A percentile compares a stretch with the other conserved stretches of the same genome.
Conservation (phyloP, 148 eudicot genomes). For the Dianthus caryophyllus region DNA sequence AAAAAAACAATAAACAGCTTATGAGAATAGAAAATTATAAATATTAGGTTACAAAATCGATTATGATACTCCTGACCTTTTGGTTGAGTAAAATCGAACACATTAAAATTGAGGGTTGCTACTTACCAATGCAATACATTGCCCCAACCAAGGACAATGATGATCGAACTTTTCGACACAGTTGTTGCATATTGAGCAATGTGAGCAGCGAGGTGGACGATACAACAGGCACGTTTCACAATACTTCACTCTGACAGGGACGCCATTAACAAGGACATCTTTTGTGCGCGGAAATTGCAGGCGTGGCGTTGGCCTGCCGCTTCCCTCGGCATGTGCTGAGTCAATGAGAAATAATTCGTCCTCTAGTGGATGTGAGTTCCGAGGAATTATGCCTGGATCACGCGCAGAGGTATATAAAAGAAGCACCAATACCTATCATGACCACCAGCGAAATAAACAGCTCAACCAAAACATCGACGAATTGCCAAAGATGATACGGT, state of each 20-base stretch:
- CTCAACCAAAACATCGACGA: slow-evolving; percentile 14
- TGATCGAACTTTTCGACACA: slow-evolving; percentile 66
- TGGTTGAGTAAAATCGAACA: too few relatives aligned
- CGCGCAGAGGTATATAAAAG: slow-evolving; percentile 51
- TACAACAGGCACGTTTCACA: slow-evolving; percentile 68
- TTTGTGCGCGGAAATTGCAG: slow-evolving; percentile 42
- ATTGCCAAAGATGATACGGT: slow-evolving; percentile 7
- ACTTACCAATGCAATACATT: slow-evolving; percentile 55
- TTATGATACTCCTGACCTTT: too few relatives aligned
- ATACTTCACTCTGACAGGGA: slow-evolving; percentile 49
- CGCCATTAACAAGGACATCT: slow-evolving; percentile 44
- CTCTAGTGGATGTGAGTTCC: slow-evolving; percentile 56
- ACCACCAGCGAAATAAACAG: slow-evolving; percentile 12
- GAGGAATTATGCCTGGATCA: slow-evolving; percentile 68
- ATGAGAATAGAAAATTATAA: too few relatives aligned
- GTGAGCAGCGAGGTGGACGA: slow-evolving; percentile 72
- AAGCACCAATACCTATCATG: slow-evolving; percentile 46
- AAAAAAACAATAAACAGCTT: too few relatives aligned
- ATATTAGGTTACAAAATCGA: too few relatives aligned
- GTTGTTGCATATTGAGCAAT: slow-evolving; percentile 58
- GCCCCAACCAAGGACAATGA: slow-evolving; percentile 69
- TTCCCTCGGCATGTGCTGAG: slow-evolving; percentile 31
- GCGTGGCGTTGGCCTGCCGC: slow-evolving; percentile 45
- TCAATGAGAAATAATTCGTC: slow-evolving; percentile 37
- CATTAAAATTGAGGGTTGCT: slow-evolving; percentile 1